Percentiles rank a stretch among this genome's conserved stretches.
Evolutionary conservation across 2,329 filamentous ascomycete genomes (phyloP).

Genomic region (Geosmithia putterillii): DNA sequence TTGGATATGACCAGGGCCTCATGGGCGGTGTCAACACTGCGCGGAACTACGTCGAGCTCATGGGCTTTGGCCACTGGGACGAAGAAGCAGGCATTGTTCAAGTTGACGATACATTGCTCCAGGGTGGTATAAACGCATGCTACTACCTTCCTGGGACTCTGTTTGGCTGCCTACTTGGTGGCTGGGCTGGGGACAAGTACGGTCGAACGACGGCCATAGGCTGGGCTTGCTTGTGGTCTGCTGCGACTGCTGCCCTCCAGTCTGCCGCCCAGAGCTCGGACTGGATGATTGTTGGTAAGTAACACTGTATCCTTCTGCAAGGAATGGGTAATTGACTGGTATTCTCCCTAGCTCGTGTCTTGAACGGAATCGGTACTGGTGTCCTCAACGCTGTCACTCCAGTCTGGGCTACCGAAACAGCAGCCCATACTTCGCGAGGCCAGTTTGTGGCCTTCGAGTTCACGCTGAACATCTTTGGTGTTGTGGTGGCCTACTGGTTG

Average conservation of each 20-base stretch:
- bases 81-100: slow-evolving; percentile 36
- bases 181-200: slow-evolving; percentile 49
- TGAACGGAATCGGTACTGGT: slow-evolving; percentile 55
- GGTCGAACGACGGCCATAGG: slow-evolving; percentile 54
- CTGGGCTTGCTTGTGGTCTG: slow-evolving; percentile 42
- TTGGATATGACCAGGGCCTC: slow-evolving; percentile 44
- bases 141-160: slow-evolving; percentile 43
- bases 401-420: slow-evolving; percentile 57
- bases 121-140: slow-evolving; percentile 15
- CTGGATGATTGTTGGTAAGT: slow-evolving; percentile 58
- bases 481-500: slow-evolving; percentile 48
- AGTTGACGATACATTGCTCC: slow-evolving; percentile 34
- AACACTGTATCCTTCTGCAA: neutral
- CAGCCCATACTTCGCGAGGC: slow-evolving; percentile 54
- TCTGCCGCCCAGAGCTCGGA: slow-evolving; percentile 44
- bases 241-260: slow-evolving; percentile 51
- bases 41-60: slow-evolving; percentile 49
- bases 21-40: slow-evolving; percentile 57
- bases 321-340: neutral
- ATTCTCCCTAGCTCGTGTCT: slow-evolving; percentile 8
- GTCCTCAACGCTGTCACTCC: slow-evolving; percentile 60
- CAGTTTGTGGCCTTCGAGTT: slow-evolving; percentile 62
- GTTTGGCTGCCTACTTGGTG: slow-evolving; percentile 49
- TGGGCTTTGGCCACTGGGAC: slow-evolving; percentile 51
- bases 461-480: slow-evolving; percentile 60